Conservation (phyloP, 2,329 filamentous ascomycete genomes). For the Aspergillus calidoustus region DNA sequence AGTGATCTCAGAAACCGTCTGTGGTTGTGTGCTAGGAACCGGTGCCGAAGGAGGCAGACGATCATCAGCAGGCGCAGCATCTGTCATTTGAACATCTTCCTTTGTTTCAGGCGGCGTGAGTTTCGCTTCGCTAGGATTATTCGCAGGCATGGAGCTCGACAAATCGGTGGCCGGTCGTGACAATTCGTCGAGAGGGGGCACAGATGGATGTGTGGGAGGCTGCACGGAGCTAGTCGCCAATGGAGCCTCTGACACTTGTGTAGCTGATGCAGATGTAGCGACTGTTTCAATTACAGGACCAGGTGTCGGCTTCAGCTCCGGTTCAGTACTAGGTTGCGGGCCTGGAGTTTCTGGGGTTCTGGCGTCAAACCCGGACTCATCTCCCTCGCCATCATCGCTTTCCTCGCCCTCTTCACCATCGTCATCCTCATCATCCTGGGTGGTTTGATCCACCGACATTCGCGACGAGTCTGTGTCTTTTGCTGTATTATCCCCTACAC, state of each 20-base stretch:
- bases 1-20: slow-evolving; percentile 1
- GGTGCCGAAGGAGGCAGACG: slow-evolving; percentile 2
- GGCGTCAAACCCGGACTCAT: slow-evolving; percentile 52
- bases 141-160: not conserved
- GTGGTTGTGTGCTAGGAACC: slow-evolving; percentile 5
- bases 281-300: slow-evolving; percentile 21
- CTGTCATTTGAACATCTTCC: slow-evolving; percentile 27
- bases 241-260: slow-evolving; percentile 3
- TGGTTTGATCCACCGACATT: slow-evolving; percentile 47
- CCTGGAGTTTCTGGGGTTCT: slow-evolving; percentile 48
- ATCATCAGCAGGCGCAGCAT: slow-evolving; percentile 12
- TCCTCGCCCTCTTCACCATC: slow-evolving; percentile 54
- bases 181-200: slow-evolving; percentile 6
- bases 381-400: slow-evolving; percentile 53
- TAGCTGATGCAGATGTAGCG: slow-evolving; percentile 9
- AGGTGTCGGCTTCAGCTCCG: slow-evolving; percentile 19
- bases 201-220: not conserved
- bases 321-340: slow-evolving; percentile 33
- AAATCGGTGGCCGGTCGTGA: slow-evolving; percentile 3
- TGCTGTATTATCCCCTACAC: slow-evolving; percentile 39
- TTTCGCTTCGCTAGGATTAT: slow-evolving; percentile 6
- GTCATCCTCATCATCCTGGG: slow-evolving; percentile 54
- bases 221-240: slow-evolving; percentile 8
- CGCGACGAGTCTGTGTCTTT: slow-evolving; percentile 52
- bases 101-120: not conserved